phyloP scores from a whole-genome alignment of 202 grass and related monocot genomes.

The Setaria viridis region DNA sequence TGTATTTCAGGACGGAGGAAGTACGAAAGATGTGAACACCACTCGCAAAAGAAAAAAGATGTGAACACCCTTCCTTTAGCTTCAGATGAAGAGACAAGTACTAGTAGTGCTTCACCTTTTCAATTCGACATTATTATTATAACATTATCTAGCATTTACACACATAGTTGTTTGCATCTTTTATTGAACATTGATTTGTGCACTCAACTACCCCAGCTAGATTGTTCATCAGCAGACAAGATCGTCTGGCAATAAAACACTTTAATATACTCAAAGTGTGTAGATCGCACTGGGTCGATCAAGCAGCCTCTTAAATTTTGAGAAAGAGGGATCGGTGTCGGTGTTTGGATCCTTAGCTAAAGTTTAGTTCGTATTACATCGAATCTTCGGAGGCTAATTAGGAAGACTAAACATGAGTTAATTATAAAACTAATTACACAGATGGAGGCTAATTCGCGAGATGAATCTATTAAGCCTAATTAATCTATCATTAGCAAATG shows the following conservation, averaged over 20 bases:
- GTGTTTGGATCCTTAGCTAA: too few species aligned
- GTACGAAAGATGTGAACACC: too few species aligned
- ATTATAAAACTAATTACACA: too few species aligned
- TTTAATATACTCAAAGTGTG: background rate
- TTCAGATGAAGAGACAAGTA: background rate
- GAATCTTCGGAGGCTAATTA: too few species aligned
- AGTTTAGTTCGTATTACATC: too few species aligned
- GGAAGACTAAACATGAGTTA: too few species aligned
- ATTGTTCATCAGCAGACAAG: slow-evolving; percentile 10
- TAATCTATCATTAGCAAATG: too few species aligned
- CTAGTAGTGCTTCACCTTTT: background rate
- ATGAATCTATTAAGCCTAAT: too few species aligned
- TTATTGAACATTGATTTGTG: background rate
- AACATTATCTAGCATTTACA: slow-evolving; percentile 6
- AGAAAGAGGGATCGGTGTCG: background rate
- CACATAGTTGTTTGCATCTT: slow-evolving; percentile 12
- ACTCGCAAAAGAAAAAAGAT: background rate
- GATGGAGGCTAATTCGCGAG: too few species aligned
- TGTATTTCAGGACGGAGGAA: too few species aligned
- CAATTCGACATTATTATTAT: background rate
- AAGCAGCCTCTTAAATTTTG: background rate
- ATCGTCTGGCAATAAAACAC: background rate
- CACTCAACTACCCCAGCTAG: slow-evolving; percentile 4
- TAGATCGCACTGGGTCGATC: background rate
- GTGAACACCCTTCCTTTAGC: background rate